Conservation (phyloP, 169 alveolate species). For the Plasmodium yoelii region DNA sequence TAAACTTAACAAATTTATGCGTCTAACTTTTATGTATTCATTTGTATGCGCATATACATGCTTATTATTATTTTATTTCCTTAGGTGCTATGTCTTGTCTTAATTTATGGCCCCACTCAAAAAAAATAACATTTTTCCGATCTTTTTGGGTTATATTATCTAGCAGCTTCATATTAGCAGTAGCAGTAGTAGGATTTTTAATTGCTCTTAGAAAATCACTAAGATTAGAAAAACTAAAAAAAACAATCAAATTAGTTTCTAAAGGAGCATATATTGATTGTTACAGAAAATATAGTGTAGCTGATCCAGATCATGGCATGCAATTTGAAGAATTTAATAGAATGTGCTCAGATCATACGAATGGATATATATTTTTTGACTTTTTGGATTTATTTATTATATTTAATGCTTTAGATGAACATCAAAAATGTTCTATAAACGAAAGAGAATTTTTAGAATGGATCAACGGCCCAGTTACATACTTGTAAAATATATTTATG, state of each 20-base stretch:
- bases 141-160: conserved; percentile 80
- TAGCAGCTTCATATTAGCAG: conserved; percentile 85
- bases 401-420: conserved; percentile 92
- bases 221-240: conserved; percentile 90
- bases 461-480: conserved; percentile 87
- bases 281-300: conserved; percentile 90
- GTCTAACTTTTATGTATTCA: neutral
- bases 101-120: conserved; percentile 71
- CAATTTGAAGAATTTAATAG: conserved; percentile 92
- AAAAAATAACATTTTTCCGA: conserved; percentile 73
- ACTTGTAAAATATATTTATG: conserved; percentile 13
- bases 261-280: conserved; percentile 90
- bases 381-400: conserved; percentile 90
- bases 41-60: neutral
- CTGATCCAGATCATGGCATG: conserved; percentile 94
- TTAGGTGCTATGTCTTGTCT: conserved; percentile 68
- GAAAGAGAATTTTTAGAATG: conserved; percentile 92
- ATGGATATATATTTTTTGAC: conserved; percentile 90
- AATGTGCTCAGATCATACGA: conserved; percentile 91
- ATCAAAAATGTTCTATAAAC: conserved; percentile 92
- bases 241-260: conserved; percentile 84
- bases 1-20: too few species aligned
- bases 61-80: neutral
- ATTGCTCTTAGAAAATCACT: conserved; percentile 91
- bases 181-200: conserved; percentile 88